Evolutionary conservation across 345 rosid species (phyloP), one percentile per base, ranked within the genome.

Genomic region (Syzygium aqueum): DNA sequence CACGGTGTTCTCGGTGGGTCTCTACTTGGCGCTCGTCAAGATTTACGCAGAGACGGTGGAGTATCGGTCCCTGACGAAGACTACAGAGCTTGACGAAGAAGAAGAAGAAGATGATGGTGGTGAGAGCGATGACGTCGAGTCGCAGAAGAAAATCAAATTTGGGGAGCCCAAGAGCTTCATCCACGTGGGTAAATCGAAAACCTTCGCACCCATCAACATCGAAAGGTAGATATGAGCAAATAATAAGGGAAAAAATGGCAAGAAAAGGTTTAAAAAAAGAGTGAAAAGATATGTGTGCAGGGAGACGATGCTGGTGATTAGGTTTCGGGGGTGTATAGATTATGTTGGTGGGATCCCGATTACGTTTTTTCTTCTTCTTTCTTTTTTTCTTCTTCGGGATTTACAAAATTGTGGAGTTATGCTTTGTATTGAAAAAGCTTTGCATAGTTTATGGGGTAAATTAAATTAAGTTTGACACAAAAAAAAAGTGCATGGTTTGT

Each of bases 51-150:
- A 89, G 15, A 90, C 80, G 11, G 85, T 87, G 33, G 92, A 88
- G 86, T 95, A 97, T 86, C 86, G 91, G 11, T 86, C 93, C 43
- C 86, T 97, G 65, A 90, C 89, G n/a, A 94, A 91, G 49, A 19
- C 54, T 23, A 25, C 54, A 8, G 57, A 11, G 22, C 61, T 51
- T 17, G 57, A n/a, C 28, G 53, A 84, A 21, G 53, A 25, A 16
- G 92, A 25, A 16, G 92, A 89, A 15, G 91, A 87, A 33, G 89
- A 84, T 11, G 85, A 85, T 16, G 85, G 89, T 49, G 94, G 91
- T 21, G 91, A 91, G 37, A 85, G 87, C 33, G 92, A 92, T 53
- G 96, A 94, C 86, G 91, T 89, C 49, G 93, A 94, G 88, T 87
- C 93, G 56, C 93, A 92, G 85, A 87, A 85, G 88, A 86, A 85